Evolutionary conservation across 1,139 yeast species (phyloP).

Genomic region (Suhomyces anneliseae): DNA sequence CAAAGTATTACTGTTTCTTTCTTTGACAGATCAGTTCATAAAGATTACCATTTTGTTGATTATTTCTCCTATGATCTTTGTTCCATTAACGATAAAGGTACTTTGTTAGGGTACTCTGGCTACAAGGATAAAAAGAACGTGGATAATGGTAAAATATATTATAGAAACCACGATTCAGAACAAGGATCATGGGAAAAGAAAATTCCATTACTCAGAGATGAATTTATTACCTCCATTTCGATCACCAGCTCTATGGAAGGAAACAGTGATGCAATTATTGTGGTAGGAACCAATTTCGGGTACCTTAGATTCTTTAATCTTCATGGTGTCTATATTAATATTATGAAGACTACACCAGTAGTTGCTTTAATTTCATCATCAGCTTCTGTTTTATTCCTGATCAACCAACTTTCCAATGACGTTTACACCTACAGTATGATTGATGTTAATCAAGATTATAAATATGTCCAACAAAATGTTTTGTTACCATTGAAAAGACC

Average conservation of each 20-base stretch:
- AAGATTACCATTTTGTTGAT: conserved; percentile 87
- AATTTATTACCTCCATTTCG: conserved; percentile 41
- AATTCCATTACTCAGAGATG: conserved; percentile 35
- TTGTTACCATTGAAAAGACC: conserved; percentile 35
- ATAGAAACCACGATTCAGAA: conserved; percentile 46
- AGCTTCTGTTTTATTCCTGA: conserved; percentile 31
- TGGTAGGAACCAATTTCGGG: conserved; percentile 45
- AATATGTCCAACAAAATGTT: conserved; percentile 42
- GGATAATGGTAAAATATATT: conserved; percentile 37
- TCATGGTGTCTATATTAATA: conserved; percentile 42
- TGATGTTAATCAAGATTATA: conserved; percentile 37
- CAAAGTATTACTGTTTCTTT: conserved; percentile 82
- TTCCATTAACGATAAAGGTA: conserved; percentile 64
- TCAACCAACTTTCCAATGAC: conserved; percentile 31
- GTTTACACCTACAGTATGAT: conserved; percentile 39
- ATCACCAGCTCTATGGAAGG: conserved; percentile 19
- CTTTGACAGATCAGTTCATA: conserved; percentile 75
- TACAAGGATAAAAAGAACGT: conserved; percentile 17
- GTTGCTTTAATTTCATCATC: conserved; percentile 39
- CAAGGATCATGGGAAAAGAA: conserved; percentile 47
- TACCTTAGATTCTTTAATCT: conserved; percentile 42
- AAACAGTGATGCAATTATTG: conserved; percentile 33
- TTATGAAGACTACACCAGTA: conserved; percentile 41
- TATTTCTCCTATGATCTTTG: conserved; percentile 70
- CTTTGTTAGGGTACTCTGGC: conserved; percentile 57